Evolutionary conservation across 148 eudicot species (phyloP).

Genomic region (Rhododendron simsii): DNA sequence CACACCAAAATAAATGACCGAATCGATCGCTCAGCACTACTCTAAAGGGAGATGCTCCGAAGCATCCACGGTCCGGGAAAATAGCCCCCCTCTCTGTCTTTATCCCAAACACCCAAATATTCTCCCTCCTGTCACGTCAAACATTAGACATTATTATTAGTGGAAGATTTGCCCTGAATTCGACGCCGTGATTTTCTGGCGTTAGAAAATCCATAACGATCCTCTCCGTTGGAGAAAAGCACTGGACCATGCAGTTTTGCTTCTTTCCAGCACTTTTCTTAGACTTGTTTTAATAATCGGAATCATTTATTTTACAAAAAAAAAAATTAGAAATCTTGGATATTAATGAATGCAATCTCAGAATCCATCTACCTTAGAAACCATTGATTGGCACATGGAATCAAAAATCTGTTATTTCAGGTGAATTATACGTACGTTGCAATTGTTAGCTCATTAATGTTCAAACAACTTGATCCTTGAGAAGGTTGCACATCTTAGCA

Average conservation of each 20-base stretch:
- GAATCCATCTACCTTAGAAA: background rate
- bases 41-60: too few species aligned
- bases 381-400: background rate
- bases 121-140: constrained; percentile 31
- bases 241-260: background rate
- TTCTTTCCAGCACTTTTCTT: background rate
- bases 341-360: background rate
- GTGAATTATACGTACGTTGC: background rate
- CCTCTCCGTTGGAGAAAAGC: background rate
- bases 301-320: background rate
- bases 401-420: background rate
- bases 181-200: constrained; percentile 19
- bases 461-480: too few species aligned
- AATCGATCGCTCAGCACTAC: too few species aligned
- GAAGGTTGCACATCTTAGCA: background rate
- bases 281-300: background rate
- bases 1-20: too few species aligned
- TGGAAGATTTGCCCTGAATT: constrained; percentile 4
- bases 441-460: background rate
- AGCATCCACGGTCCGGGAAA: too few species aligned
- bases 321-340: background rate
- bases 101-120: constrained; percentile 1
- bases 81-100: background rate
- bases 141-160: constrained; percentile 10
- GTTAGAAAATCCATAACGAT: background rate